phyloP scores from a whole-genome alignment of 1,284 basidiomycete genomes.

The Naganishia sp. region DNA sequence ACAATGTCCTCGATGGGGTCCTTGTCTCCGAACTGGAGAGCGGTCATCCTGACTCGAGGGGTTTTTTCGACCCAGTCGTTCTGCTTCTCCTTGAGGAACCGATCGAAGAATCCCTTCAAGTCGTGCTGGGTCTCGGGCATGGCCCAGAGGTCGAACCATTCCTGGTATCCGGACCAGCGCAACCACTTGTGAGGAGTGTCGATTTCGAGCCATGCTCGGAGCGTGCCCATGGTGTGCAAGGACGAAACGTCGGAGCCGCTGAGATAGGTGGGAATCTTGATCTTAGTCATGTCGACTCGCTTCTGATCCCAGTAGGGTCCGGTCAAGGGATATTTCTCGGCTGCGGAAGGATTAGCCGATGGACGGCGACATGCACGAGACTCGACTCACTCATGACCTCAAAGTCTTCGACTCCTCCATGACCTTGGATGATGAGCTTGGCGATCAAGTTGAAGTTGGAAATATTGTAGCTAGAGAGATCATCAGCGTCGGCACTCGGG shows the following conservation, averaged over 20 bases:
- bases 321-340: slow-evolving; percentile 22
- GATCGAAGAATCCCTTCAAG: slow-evolving; percentile 40
- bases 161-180: slow-evolving; percentile 26
- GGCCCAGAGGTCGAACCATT: slow-evolving; percentile 29
- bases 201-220: slow-evolving; percentile 25
- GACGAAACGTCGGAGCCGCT: slow-evolving; percentile 38
- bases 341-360: not conserved
- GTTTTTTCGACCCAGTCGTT: slow-evolving; percentile 39
- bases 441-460: slow-evolving; percentile 27
- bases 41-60: slow-evolving; percentile 34
- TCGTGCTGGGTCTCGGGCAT: slow-evolving; percentile 36
- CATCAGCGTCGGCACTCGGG: not conserved
- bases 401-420: slow-evolving; percentile 23
- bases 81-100: slow-evolving; percentile 38
- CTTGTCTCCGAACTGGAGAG: slow-evolving; percentile 23
- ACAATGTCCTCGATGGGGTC: slow-evolving; percentile 28
- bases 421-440: slow-evolving; percentile 22
- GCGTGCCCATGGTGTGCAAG: slow-evolving; percentile 26
- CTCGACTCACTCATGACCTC: slow-evolving; percentile 19
- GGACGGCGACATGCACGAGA: not conserved
- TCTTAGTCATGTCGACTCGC: slow-evolving; percentile 38
- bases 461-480: slow-evolving; percentile 16
- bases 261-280: slow-evolving; percentile 40
- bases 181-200: slow-evolving; percentile 26
- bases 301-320: slow-evolving; percentile 38